phyloP scores from a whole-genome alignment of 257 asterid genomes.

The Phtheirospermum japonicum region DNA sequence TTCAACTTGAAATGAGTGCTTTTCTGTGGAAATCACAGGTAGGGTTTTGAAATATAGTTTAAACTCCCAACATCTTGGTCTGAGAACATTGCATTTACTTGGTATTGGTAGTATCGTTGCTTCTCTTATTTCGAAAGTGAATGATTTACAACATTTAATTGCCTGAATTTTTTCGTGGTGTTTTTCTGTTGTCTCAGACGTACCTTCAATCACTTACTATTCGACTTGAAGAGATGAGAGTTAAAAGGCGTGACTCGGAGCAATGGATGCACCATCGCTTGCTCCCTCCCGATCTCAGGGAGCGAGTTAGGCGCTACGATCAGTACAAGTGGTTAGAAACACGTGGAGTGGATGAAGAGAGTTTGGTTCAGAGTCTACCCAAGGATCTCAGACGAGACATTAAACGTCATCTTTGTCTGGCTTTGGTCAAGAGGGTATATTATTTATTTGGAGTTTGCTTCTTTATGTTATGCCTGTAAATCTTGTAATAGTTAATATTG shows the following conservation, averaged over 20 bases:
- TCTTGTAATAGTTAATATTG: neutral
- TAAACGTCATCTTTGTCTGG: slow-evolving; percentile 97
- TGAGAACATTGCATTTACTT: no score
- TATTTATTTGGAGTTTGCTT: slow-evolving; percentile 10
- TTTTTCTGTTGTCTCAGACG: slow-evolving; percentile 55
- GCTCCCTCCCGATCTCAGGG: slow-evolving; percentile 89
- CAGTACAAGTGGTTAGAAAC: slow-evolving; percentile 99
- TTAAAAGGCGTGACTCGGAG: slow-evolving; percentile 97
- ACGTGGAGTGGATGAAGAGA: slow-evolving; percentile 95
- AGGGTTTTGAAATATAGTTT: neutral
- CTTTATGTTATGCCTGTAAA: neutral
- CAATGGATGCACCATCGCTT: slow-evolving; percentile 99
- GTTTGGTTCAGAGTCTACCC: slow-evolving; percentile 84
- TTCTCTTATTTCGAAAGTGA: neutral
- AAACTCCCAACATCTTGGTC: no score
- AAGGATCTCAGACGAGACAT: slow-evolving; percentile 97
- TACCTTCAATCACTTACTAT: slow-evolving; percentile 96
- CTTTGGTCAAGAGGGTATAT: slow-evolving; percentile 88
- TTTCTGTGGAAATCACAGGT: neutral
- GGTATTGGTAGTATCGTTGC: neutral
- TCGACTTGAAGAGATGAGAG: slow-evolving; percentile 99
- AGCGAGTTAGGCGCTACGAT: slow-evolving; percentile 92
- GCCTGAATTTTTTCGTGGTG: slow-evolving; percentile 1
- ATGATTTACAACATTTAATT: slow-evolving; percentile 7
- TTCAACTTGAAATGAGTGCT: neutral